Evolutionary conservation across 345 rosid species (phyloP), one percentile per base, ranked within the genome.

Genomic region (Ceriops decandra): DNA sequence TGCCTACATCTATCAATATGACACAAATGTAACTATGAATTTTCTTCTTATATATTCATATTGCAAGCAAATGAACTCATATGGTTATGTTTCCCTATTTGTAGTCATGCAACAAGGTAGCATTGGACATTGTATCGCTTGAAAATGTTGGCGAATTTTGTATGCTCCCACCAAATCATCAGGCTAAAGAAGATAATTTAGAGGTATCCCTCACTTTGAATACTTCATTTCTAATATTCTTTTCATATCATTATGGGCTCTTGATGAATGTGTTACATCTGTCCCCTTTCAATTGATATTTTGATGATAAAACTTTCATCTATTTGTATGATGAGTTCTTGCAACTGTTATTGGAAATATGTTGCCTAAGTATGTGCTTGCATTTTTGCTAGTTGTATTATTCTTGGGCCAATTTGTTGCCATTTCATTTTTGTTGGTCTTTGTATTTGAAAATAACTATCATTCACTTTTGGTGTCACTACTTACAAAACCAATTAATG

Each of bases 61-160:
- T 53, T 52, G 30, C 54, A 52, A 10, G 33, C 35, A 1, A 24
- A 9, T 52, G 42, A 54, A 63, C 36, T 15, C 57, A 49, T 52
- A 49, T 66, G 9, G 30, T 61, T 7, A n/a, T 46, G 1, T 7
- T 68, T 19, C 62, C 52, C 16, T 33, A 56, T 31, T 24, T 51
- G 38, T 79, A 84, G 86, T 78, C 85, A 4, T 81, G 84, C 66
- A 77, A 81, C 65, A 82, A 84, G 72, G 85, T 84, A 52, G 88
- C 84, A 22, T 66, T 72, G 57, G 85, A 84, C 53, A 84, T 86
- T 70, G 90, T 84, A 54, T 82, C 86, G 9, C 86, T 86, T 51
- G 90, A 86, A 74, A 84, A 84, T 77, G 67, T 77, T 62, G 79
- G 85, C 22, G 85, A 84, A 67, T 82, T 82, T 5, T 84, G 86